A percentile compares a stretch with the other conserved stretches of the same genome.
Conservation (phyloP, 2,329 filamentous ascomycete genomes). For the Diaporthe aspalathi region DNA sequence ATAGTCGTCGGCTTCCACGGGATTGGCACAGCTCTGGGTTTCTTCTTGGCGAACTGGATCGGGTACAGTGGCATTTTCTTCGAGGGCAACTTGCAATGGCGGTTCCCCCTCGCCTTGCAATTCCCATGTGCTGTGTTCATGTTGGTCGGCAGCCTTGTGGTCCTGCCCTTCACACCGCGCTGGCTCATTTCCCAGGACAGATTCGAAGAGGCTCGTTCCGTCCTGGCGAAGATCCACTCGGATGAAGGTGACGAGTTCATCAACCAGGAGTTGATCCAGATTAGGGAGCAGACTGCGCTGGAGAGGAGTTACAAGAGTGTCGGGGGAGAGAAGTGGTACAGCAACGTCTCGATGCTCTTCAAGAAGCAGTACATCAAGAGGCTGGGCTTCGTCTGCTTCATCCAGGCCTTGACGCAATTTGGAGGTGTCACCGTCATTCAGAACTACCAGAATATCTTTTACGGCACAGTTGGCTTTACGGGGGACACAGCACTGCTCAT, state of each 20-base stretch:
- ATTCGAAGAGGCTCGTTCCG: slow-evolving; percentile 44
- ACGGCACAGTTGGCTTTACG: slow-evolving; percentile 59
- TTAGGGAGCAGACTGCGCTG: slow-evolving; percentile 44
- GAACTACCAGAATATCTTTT: slow-evolving; percentile 50
- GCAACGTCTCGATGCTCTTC: slow-evolving; percentile 42
- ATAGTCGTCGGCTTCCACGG: slow-evolving; percentile 47
- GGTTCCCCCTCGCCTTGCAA: slow-evolving; percentile 50
- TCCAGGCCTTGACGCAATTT: slow-evolving; percentile 48
- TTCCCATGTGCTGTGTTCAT: slow-evolving; percentile 34
- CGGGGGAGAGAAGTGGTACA: slow-evolving; percentile 33
- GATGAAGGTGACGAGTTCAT: slow-evolving; percentile 41
- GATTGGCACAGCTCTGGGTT: slow-evolving; percentile 51
- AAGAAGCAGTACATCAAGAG: slow-evolving; percentile 46
- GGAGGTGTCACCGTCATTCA: slow-evolving; percentile 47
- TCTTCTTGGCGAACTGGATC: slow-evolving; percentile 53
- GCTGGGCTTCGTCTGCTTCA: slow-evolving; percentile 45
- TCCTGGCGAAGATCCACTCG: slow-evolving; percentile 43
- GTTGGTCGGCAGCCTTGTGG: slow-evolving; percentile 31
- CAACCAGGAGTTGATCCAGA: slow-evolving; percentile 42
- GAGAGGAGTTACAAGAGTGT: slow-evolving; percentile 41
- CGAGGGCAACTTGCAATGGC: slow-evolving; percentile 47
- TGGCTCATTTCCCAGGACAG: slow-evolving; percentile 43
- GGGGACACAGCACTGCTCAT: slow-evolving; percentile 60
- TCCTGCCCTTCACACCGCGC: slow-evolving; percentile 46
- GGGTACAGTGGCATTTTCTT: slow-evolving; percentile 52